phyloP scores from a whole-genome alignment of 2,329 filamentous ascomycete genomes.

The Zymoseptoria pseudotritici region DNA sequence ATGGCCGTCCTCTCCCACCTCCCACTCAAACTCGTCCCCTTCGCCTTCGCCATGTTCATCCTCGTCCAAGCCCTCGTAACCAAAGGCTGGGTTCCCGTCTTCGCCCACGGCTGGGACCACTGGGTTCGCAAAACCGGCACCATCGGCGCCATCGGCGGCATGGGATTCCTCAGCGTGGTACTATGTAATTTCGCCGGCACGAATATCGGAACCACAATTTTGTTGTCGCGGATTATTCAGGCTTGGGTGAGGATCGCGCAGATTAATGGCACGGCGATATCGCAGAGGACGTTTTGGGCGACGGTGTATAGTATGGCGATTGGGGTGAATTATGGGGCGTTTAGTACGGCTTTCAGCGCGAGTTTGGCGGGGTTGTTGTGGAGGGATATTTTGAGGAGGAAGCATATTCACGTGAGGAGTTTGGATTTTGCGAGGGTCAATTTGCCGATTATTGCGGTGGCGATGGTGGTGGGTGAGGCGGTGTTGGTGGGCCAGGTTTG shows the following conservation, averaged over 20 bases:
- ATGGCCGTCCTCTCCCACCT: constrained; percentile 59
- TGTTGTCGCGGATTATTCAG: constrained; percentile 63
- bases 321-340: constrained; percentile 68
- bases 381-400: constrained; percentile 61
- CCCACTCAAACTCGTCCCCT: constrained; percentile 61
- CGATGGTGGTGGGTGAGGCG: constrained; percentile 57
- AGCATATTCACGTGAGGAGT: constrained; percentile 57
- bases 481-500: constrained; percentile 60
- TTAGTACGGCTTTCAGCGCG: constrained; percentile 64
- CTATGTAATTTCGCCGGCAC: constrained; percentile 70
- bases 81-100: constrained; percentile 67
- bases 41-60: constrained; percentile 67
- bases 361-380: constrained; percentile 65
- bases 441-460: constrained; percentile 60
- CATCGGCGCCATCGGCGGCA: constrained; percentile 60
- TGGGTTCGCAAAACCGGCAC: constrained; percentile 65
- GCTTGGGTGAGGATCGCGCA: constrained; percentile 57
- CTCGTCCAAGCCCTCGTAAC: constrained; percentile 65
- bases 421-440: constrained; percentile 63
- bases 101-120: constrained; percentile 65
- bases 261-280: constrained; percentile 43
- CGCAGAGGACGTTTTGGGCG: constrained; percentile 62
- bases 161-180: constrained; percentile 65
- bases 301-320: constrained; percentile 69
- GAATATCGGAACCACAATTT: constrained; percentile 69